Evolutionary conservation across 2,329 filamentous ascomycete genomes (phyloP).

Genomic region (Cadophora malorum): DNA sequence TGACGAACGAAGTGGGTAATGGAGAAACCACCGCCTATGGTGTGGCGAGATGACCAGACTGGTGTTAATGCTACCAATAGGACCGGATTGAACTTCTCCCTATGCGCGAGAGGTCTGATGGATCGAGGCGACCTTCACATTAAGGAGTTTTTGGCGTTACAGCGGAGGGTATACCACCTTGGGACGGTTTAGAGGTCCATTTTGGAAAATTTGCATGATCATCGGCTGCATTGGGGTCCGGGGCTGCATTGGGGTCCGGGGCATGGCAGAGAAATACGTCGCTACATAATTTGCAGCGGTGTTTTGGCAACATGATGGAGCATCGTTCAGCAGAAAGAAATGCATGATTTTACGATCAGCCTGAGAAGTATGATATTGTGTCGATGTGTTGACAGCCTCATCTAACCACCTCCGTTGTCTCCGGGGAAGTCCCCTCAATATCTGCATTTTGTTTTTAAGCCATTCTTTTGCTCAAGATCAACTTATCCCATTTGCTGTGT

Average conservation of each 20-base stretch:
- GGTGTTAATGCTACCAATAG: constrained; percentile 27
- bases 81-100: constrained; percentile 33
- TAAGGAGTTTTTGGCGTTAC: background rate
- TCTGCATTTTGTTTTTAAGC: background rate
- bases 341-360: background rate
- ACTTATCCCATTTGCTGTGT: background rate
- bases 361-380: background rate
- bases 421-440: background rate
- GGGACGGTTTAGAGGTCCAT: background rate
- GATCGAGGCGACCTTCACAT: constrained; percentile 2
- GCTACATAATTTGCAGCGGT: background rate
- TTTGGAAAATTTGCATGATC: background rate
- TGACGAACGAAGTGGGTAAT: constrained; percentile 34
- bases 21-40: constrained; percentile 10
- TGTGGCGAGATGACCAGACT: constrained; percentile 10
- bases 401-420: background rate
- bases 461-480: background rate
- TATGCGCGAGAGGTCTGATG: constrained; percentile 6
- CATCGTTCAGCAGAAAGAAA: background rate
- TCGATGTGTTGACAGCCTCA: background rate
- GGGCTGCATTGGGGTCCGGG: background rate
- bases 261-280: background rate
- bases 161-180: constrained; percentile 18
- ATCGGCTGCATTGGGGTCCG: background rate
- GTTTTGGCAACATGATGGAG: background rate